Evolutionary conservation across 2,329 filamentous ascomycete genomes (phyloP).

Genomic region (Elsinoe australis): DNA sequence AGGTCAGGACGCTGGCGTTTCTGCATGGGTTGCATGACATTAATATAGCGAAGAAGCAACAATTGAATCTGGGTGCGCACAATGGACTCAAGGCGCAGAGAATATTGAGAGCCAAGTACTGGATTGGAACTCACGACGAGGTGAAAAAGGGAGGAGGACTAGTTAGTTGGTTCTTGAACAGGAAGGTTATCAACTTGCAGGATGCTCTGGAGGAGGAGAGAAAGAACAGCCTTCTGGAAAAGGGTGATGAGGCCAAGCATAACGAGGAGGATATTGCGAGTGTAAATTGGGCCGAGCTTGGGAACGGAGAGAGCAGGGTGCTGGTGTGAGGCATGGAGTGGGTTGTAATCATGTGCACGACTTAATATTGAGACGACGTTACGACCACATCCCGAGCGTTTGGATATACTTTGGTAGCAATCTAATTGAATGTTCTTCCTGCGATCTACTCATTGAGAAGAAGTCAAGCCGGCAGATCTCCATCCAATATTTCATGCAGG

Average conservation of each 20-base stretch:
- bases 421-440: neutral
- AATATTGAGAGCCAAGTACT: constrained; percentile 50
- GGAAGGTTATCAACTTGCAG: constrained; percentile 37
- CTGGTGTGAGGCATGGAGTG: constrained; percentile 31
- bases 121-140: constrained; percentile 60
- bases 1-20: constrained; percentile 49
- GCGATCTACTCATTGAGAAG: neutral
- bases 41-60: constrained; percentile 41
- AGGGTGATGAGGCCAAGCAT: constrained; percentile 30
- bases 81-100: constrained; percentile 53
- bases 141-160: constrained; percentile 52
- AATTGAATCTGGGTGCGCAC: constrained; percentile 56
- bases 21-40: constrained; percentile 60
- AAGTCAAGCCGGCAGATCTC: neutral
- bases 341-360: no score
- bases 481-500: constrained; percentile 12
- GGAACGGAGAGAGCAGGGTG: constrained; percentile 50
- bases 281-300: constrained; percentile 45
- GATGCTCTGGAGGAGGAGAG: constrained; percentile 44
- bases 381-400: constrained; percentile 8
- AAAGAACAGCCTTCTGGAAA: constrained; percentile 37
- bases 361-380: no score
- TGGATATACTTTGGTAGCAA: neutral
- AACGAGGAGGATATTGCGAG: constrained; percentile 30
- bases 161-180: constrained; percentile 43